Conservation (phyloP, 2,329 filamentous ascomycete genomes). For the Alternaria sp. region DNA sequence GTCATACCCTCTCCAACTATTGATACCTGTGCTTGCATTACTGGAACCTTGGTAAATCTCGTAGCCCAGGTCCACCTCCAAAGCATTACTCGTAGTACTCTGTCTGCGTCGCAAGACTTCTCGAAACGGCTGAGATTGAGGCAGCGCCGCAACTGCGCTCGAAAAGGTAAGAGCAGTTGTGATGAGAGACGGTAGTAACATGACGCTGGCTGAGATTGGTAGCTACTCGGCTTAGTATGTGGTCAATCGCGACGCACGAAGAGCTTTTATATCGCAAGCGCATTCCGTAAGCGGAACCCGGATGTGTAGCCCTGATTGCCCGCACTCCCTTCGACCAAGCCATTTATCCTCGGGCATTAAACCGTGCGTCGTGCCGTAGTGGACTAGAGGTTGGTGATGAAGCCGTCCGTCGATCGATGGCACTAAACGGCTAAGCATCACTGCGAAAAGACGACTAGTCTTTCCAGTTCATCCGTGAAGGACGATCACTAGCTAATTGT, state of each 20-base stretch:
- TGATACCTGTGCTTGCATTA: conserved; percentile 22
- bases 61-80: conserved; percentile 32
- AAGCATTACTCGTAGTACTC: neutral
- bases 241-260: neutral
- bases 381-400: neutral
- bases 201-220: neutral
- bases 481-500: neutral
- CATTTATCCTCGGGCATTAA: neutral
- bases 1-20: conserved; percentile 31
- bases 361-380: neutral
- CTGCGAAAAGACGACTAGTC: neutral
- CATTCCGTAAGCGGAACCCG: neutral
- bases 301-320: neutral
- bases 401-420: neutral
- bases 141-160: neutral
- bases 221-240: neutral
- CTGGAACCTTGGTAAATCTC: conserved; percentile 25
- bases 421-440: neutral
- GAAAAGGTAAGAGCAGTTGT: neutral
- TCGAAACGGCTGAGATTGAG: neutral
- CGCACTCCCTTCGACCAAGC: neutral
- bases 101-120: neutral
- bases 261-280: neutral
- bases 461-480: neutral
- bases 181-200: neutral